A percentile compares a stretch with the other conserved stretches of the same genome.
Conservation (phyloP, 495 filamentous ascomycete species). For the Xylaria longipes region DNA sequence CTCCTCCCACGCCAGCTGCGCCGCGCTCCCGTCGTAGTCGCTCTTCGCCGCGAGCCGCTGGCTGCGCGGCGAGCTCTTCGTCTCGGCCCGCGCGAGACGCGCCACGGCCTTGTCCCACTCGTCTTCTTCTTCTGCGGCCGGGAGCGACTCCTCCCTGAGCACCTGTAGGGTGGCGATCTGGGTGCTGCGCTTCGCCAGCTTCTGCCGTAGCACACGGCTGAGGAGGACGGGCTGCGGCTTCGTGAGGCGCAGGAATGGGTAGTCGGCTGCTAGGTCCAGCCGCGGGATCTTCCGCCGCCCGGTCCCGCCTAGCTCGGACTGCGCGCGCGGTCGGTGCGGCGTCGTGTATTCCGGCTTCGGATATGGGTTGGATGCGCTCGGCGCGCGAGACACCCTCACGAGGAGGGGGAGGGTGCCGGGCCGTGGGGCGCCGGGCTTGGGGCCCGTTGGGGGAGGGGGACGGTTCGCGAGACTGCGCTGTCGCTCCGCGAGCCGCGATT, state of each 20-base stretch:
- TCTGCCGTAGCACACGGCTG: constrained; percentile 61
- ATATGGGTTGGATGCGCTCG: constrained; percentile 36
- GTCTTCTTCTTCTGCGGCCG: constrained; percentile 63
- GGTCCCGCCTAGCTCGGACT: constrained; percentile 47
- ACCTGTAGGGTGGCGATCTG: constrained; percentile 37
- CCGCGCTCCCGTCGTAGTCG: no score
- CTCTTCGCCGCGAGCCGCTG: no score
- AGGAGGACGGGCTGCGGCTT: constrained; percentile 71
- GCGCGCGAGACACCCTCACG: constrained; percentile 34
- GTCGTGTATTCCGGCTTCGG: constrained; percentile 50
- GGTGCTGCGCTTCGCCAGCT: constrained; percentile 46
- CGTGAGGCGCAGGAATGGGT: constrained; percentile 74
- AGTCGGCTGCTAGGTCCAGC: constrained; percentile 61
- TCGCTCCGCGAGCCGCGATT: constrained; percentile 39
- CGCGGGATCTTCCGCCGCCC: constrained; percentile 65
- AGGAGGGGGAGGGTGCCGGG: constrained; percentile 41
- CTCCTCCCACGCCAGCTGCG: constrained; percentile 22
- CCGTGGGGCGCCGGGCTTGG: constrained; percentile 22
- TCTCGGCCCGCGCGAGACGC: constrained; percentile 16
- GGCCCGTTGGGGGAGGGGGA: constrained; percentile 22
- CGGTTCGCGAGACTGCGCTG: constrained; percentile 33
- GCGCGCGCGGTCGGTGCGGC: constrained; percentile 52
- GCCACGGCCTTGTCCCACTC: constrained; percentile 57
- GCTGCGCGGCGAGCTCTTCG: constrained; percentile 14
- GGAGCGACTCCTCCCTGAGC: constrained; percentile 37